phyloP scores from a whole-genome alignment of 129 eudicot genomes.

The Flaveria sonorensis region DNA sequence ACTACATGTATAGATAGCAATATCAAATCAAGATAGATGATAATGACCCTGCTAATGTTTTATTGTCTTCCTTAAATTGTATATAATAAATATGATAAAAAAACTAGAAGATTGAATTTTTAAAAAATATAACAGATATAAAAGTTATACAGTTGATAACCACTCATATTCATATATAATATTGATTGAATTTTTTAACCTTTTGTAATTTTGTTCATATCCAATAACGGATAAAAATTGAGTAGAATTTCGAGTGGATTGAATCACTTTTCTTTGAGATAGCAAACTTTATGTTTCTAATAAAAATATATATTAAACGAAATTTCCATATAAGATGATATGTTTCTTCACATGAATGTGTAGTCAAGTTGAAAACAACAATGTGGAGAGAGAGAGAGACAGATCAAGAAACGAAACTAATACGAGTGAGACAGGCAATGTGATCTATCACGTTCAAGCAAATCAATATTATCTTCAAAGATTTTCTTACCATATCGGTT shows the following conservation, averaged over 20 bases:
- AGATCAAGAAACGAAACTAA: neutral
- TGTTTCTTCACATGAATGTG: slow-evolving; percentile 3
- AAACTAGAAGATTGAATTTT: no score
- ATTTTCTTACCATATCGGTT: slow-evolving; percentile 14
- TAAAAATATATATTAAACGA: neutral
- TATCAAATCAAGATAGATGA: neutral
- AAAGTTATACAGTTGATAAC: neutral
- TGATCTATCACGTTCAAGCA: slow-evolving; percentile 15
- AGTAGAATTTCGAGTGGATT: no score
- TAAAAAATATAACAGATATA: neutral
- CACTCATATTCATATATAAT: no score
- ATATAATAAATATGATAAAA: no score
- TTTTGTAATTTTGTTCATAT: no score
- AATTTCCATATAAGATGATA: neutral
- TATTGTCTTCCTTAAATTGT: neutral
- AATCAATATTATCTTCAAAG: neutral
- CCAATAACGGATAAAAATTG: no score
- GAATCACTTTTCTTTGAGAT: neutral
- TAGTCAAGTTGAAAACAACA: slow-evolving; percentile 30
- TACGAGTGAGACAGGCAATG: slow-evolving; percentile 19
- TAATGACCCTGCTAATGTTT: neutral
- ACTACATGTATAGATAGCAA: no score
- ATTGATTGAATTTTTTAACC: no score
- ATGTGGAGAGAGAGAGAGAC: neutral
- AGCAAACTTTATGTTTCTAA: neutral